A percentile compares a stretch with the other conserved stretches of the same genome.
Evolutionary conservation across 352 stramenopile genomes (phyloP).

Genomic region (Phytopythium litorale): DNA sequence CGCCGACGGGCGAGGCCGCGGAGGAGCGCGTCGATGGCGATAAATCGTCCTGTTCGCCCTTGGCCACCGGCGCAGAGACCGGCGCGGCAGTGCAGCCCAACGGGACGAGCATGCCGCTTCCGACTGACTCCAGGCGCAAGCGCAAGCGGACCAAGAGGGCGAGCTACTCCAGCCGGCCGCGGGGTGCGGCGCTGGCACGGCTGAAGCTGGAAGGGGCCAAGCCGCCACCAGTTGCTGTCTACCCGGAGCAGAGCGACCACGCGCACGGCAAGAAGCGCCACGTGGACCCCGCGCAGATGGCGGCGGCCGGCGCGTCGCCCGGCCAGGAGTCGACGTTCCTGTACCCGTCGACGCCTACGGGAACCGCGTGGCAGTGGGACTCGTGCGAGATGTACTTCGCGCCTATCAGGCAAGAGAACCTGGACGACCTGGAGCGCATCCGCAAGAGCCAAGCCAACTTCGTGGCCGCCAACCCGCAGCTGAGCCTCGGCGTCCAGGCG

Average conservation of each 20-base stretch:
- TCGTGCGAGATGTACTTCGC: conserved; percentile 57
- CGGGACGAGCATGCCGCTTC: neutral
- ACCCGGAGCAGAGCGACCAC: neutral
- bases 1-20: neutral
- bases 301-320: neutral
- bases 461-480: conserved; percentile 38
- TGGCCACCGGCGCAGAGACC: neutral
- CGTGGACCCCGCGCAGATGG: neutral
- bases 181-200: conserved; percentile 1
- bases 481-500: conserved; percentile 15
- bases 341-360: conserved; percentile 32
- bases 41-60: neutral
- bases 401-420: conserved; percentile 34
- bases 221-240: neutral
- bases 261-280: conserved; percentile 1
- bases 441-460: conserved; percentile 54
- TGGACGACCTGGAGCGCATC: conserved; percentile 49
- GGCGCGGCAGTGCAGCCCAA: neutral
- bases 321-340: conserved; percentile 9
- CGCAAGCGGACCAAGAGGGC: conserved; percentile 47
- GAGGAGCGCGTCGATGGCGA: neutral
- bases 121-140: conserved; percentile 14
- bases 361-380: conserved; percentile 58
- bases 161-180: conserved; percentile 20
- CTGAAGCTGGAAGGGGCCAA: neutral